Conservation (phyloP, 305 asterid species). For the Ajuga reptans region DNA sequence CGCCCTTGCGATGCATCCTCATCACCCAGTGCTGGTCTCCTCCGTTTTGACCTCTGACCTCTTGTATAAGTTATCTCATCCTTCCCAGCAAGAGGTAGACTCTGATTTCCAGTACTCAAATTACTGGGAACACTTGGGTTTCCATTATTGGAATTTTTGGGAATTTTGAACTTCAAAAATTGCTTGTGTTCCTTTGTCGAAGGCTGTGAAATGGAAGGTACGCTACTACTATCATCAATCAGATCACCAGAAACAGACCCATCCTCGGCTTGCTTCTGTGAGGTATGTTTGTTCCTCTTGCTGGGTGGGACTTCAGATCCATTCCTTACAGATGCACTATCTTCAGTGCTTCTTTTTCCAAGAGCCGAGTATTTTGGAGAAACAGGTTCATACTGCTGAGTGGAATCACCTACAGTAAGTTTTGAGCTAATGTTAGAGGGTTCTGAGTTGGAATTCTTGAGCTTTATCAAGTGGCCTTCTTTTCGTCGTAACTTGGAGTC, state of each 20-base stretch:
- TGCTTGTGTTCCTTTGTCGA: constrained; percentile 49
- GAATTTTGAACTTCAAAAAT: constrained; percentile 57
- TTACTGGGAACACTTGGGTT: constrained; percentile 31
- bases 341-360: constrained; percentile 46
- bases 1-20: constrained; percentile 41
- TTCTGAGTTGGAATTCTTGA: constrained; percentile 42
- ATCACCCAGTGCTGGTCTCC: constrained; percentile 51
- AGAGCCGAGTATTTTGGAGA: constrained; percentile 36
- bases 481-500: constrained; percentile 35
- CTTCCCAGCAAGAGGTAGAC: constrained; percentile 43
- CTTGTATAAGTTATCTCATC: constrained; percentile 56
- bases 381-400: constrained; percentile 36
- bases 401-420: constrained; percentile 30
- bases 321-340: constrained; percentile 32
- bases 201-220: constrained; percentile 32
- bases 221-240: constrained; percentile 32
- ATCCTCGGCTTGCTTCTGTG: constrained; percentile 30
- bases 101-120: constrained; percentile 25
- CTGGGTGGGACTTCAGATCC: constrained; percentile 37
- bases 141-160: constrained; percentile 53
- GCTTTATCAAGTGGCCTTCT: constrained; percentile 47
- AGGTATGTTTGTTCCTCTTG: constrained; percentile 39
- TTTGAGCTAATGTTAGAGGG: constrained; percentile 33
- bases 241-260: constrained; percentile 33
- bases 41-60: constrained; percentile 85